Conservation (phyloP, 345 rosid species). For the Corymbia maculata region DNA sequence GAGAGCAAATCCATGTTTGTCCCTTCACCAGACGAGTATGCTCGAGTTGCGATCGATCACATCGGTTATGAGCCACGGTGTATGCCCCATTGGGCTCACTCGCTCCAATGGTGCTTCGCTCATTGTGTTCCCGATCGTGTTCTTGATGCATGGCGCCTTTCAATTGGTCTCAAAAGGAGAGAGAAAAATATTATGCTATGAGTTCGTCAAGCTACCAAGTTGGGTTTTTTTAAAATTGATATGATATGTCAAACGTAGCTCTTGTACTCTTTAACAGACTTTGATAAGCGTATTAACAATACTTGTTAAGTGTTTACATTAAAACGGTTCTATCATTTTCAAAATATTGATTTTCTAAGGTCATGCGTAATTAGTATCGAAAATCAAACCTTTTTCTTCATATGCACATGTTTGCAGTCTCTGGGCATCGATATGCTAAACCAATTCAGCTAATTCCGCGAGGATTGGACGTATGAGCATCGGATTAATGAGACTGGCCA, state of each 20-base stretch:
- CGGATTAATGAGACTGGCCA: not conserved
- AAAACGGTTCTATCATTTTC: not conserved
- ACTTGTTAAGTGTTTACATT: not conserved
- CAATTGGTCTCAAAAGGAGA: slow-evolving; percentile 52
- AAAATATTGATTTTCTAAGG: not conserved
- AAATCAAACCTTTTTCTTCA: not conserved
- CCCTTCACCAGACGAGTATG: slow-evolving; percentile 56
- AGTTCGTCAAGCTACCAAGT: not conserved
- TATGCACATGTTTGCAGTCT: not conserved
- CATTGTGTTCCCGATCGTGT: slow-evolving; percentile 32
- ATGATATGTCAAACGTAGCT: not conserved
- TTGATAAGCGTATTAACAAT: not conserved
- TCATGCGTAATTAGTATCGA: not conserved
- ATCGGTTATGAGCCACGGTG: slow-evolving; percentile 59
- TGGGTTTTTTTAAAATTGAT: not conserved
- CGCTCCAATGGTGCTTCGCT: slow-evolving; percentile 63
- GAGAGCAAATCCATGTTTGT: slow-evolving; percentile 37
- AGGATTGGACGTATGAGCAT: not conserved
- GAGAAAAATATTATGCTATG: not conserved
- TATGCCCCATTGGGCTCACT: slow-evolving; percentile 78
- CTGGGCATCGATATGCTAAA: not conserved
- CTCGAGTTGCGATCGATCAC: slow-evolving; percentile 31
- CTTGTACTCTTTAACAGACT: not conserved
- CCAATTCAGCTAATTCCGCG: not conserved
- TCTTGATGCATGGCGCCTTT: slow-evolving; percentile 77